Evolutionary conservation across 768 basidiomycete species (phyloP), one percentile per base, ranked within the genome.

Genomic region (Kwoniella mangroviensis): DNA sequence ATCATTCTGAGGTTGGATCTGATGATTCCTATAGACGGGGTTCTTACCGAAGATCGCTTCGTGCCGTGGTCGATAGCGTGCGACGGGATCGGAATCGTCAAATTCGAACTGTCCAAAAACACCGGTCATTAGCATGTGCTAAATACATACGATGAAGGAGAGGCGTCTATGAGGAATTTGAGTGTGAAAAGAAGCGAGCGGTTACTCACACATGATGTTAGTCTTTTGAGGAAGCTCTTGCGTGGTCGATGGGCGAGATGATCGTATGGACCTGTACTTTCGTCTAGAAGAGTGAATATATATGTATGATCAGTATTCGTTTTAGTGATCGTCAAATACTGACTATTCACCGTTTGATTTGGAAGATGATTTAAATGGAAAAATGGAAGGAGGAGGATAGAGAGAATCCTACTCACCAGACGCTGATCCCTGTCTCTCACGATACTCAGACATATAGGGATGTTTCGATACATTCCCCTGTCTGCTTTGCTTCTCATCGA

Each of bases 61-160:
- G 56, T 66, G 65, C 40, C 42, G 55, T 6, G 55, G 45, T n/a
- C 65, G 41, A 66, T 66, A 66, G 4, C 65, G 41, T 17, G 55
- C 55, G 6, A 66, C 65, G 4, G 65, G 65, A 58, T 66, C 65
- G 4, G 54, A 57, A n/a, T 66, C 65, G 40, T 66, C 65, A 43
- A 66, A 66, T 45, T 66, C 65, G 40, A 57, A 66, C 65, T 66
- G 28, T 4, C 12, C 49, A 51, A 51, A 7, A 5, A 0, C 34
- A 34, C 34, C 0, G 1, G 34, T 34, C 34, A 34, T 34, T 34
- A 34, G 34, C 34, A 34, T 34, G 41, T 11, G 41, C 10, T 9
- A 28, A 15, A 11, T 26, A 6, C 1, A 15, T 26, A 55, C 9
- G 24, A 49, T 41, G 28, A 43, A 22, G 17, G 19, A 41, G 10